Base-by-base conservation (phyloP, 805 yeast genomes). In the Ogataea trehaloabstinens region DNA sequence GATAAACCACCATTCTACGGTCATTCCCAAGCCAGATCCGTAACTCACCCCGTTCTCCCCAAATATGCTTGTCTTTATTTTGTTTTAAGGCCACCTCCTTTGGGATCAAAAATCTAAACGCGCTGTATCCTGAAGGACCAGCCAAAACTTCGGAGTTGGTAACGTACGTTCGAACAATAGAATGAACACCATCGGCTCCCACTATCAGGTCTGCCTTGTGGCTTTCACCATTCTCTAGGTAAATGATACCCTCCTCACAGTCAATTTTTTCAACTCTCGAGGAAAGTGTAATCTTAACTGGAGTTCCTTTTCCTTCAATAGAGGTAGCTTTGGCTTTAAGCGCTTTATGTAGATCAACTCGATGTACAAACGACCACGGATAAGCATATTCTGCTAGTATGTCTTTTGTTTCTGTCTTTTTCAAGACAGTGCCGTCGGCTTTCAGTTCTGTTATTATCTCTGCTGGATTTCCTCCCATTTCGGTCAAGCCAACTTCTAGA, bases 171-270 rank as follows among this genome's bases (percentile, higher is more conserved):
- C 42, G 34, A 11, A 38, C 35, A 12, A 35, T 40, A 16, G 59
- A 48, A 31, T 61, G 39, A 17, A 58, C 56, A 21, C 64, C 64
- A 39, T 59, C 64, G 7, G 63, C 62, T 17, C 59, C 61, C 33
- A 59, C 47, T 21, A 59, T 41, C 39, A 59, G 51, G 34, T 60
- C 64, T 15, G 37, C 58, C 6, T 40, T 34, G 13, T 41, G 35
- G 10, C 20, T 35, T 3, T 20, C 44, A 4, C 63, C 64, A 34
- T 52, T 56, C 30, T 52, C 61, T 24, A 56, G 49, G 15, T 33
- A 29, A 19, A 56, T 45, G 39, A 46, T 27, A 41, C 60, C 45
- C 41, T 50, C 35, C 42, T 61, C 32, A 41, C 48, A 40, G 46
- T 57, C 42, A 49, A 58, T 50, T 21, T 22, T 17, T 12, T 18